A percentile compares a stretch with the other conserved stretches of the same genome.
Evolutionary conservation across 2,329 filamentous ascomycete genomes (phyloP).

Genomic region (Fusarium subglutinans): DNA sequence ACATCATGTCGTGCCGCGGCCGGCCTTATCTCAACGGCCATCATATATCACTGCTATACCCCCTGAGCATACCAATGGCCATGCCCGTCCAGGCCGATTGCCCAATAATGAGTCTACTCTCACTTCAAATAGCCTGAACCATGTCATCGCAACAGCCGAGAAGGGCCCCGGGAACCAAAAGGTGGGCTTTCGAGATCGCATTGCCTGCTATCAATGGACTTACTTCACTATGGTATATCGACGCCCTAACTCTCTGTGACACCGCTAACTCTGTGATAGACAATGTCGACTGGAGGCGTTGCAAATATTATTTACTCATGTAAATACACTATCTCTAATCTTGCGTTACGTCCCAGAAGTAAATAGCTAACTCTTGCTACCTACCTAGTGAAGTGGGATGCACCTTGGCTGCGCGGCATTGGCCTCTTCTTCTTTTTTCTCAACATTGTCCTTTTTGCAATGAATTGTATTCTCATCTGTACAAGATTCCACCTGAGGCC

Average conservation of each 20-base stretch:
- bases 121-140: conserved; percentile 43
- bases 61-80: not conserved
- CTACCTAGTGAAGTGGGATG: conserved; percentile 42
- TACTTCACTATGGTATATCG: conserved; percentile 71
- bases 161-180: conserved; percentile 40
- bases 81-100: conserved; percentile 9
- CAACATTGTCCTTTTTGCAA: conserved; percentile 69
- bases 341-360: not conserved
- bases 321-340: not conserved
- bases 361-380: not conserved
- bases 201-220: conserved; percentile 72
- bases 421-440: conserved; percentile 70
- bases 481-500: conserved; percentile 76
- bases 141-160: conserved; percentile 47
- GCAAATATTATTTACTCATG: conserved; percentile 61
- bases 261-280: conserved; percentile 25
- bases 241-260: not conserved
- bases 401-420: conserved; percentile 66
- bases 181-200: conserved; percentile 59
- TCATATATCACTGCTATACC: conserved; percentile 28
- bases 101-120: conserved; percentile 23
- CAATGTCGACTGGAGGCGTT: conserved; percentile 65
- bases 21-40: conserved; percentile 27
- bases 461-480: conserved; percentile 71
- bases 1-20: conserved; percentile 9